Conservation (phyloP, 2,329 filamentous ascomycete species). For the Botrytis medusae region DNA sequence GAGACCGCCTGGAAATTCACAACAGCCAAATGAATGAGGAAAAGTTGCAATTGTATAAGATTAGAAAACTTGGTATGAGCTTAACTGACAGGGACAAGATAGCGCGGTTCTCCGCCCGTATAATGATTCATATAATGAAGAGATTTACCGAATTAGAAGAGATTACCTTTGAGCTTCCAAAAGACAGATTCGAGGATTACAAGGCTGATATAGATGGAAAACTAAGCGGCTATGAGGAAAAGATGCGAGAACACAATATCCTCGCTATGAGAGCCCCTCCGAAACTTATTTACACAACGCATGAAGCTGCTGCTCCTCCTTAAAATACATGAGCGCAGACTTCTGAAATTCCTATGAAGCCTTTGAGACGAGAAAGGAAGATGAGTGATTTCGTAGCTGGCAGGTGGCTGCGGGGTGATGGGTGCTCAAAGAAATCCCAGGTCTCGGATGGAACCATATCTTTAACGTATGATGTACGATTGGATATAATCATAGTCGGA, state of each 20-base stretch:
- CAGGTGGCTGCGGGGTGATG: neutral
- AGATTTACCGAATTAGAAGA: neutral
- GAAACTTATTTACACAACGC: neutral
- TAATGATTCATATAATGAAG: neutral
- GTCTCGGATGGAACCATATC: neutral
- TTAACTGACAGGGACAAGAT: neutral
- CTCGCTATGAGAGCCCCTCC: neutral
- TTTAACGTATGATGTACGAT: neutral
- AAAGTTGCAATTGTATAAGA: neutral
- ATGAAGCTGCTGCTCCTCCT: neutral
- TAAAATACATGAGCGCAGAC: neutral
- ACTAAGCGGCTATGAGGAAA: neutral
- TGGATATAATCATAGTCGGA: neutral
- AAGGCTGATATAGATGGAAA: neutral
- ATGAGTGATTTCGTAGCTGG: neutral
- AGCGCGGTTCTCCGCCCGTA: neutral
- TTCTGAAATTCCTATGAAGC: neutral
- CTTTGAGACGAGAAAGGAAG: neutral
- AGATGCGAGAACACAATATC: accelerated
- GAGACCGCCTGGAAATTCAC: neutral
- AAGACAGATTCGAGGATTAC: neutral
- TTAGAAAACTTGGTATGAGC: neutral
- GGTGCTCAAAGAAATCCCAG: neutral
- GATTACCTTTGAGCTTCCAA: neutral
- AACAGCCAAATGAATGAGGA: neutral